A percentile compares a stretch with the other conserved stretches of the same genome.
phyloP scores from a whole-genome alignment of 2,329 filamentous ascomycete species.

The Verticillium nonalfalfae region DNA sequence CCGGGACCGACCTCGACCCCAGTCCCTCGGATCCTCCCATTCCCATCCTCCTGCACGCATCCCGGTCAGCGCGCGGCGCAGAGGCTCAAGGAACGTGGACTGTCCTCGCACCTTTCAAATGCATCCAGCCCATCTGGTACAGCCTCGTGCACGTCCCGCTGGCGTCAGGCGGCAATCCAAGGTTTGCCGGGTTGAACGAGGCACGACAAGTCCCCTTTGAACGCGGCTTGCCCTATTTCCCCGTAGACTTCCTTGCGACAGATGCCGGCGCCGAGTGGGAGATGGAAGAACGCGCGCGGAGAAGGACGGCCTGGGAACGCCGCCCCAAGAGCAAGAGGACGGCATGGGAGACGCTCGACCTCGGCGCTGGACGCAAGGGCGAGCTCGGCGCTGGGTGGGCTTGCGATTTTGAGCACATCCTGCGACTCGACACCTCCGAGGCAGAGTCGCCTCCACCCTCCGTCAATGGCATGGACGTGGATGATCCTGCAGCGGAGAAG shows the following conservation, averaged over 20 bases:
- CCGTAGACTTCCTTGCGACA: conserved; percentile 76
- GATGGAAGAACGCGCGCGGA: conserved; percentile 51
- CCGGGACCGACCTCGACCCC: conserved; percentile 56
- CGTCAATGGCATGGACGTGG: conserved; percentile 8
- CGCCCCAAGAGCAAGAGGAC: conserved; percentile 76
- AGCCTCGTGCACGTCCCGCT: conserved; percentile 76
- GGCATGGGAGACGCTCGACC: conserved; percentile 66
- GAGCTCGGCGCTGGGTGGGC: conserved; percentile 78
- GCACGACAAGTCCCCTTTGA: conserved; percentile 78
- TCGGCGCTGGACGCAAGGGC: conserved; percentile 69
- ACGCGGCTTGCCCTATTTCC: conserved; percentile 73
- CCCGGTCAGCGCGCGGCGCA: conserved; percentile 37
- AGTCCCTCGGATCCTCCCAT: conserved; percentile 64
- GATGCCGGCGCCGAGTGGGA: conserved; percentile 77
- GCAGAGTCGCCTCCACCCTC: not conserved
- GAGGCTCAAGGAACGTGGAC: conserved; percentile 70
- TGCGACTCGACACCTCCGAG: conserved; percentile 27
- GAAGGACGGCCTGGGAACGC: conserved; percentile 63
- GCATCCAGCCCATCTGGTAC: conserved; percentile 80
- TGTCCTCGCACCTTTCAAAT: conserved; percentile 84
- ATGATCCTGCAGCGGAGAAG: conserved; percentile 11
- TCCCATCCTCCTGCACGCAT: conserved; percentile 65
- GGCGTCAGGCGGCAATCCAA: conserved; percentile 71
- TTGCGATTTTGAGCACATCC: conserved; percentile 75
- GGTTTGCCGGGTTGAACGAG: conserved; percentile 78